Conservation (phyloP, 2,329 filamentous ascomycete species). For the Simplicillium sp. region DNA sequence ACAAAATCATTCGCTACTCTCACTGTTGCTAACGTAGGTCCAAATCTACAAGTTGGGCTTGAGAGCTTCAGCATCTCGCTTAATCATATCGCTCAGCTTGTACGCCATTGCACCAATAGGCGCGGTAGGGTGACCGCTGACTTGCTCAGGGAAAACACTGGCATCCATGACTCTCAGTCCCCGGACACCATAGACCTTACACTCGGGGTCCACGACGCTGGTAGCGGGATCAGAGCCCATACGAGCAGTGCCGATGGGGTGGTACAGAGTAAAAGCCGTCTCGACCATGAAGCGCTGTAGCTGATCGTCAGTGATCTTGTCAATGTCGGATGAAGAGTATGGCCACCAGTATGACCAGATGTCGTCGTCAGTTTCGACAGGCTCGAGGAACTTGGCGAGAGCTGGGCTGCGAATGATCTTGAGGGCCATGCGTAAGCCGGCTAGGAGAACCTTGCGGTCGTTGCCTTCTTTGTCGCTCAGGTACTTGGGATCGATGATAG, state of each 20-base stretch:
- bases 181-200: constrained; percentile 41
- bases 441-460: constrained; percentile 11
- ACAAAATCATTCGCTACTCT: too few relatives aligned
- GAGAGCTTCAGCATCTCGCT: background rate
- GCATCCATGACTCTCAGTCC: constrained; percentile 50
- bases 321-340: constrained; percentile 9
- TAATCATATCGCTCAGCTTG: constrained; percentile 10
- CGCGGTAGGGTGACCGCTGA: constrained; percentile 12
- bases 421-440: constrained; percentile 8
- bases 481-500: constrained; percentile 12
- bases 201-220: constrained; percentile 34
- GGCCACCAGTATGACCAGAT: constrained; percentile 11
- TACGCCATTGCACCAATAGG: constrained; percentile 11
- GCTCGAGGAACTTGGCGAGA: constrained; percentile 8
- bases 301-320: constrained; percentile 11
- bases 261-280: constrained; percentile 11
- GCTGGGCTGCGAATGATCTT: constrained; percentile 8
- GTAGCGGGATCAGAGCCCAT: constrained; percentile 8
- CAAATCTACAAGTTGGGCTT: too few relatives aligned
- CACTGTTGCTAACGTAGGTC: too few relatives aligned
- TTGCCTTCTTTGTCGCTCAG: constrained; percentile 11
- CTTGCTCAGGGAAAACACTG: constrained; percentile 36
- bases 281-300: constrained; percentile 8
- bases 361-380: constrained; percentile 8
- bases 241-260: constrained; percentile 10